Base-by-base conservation (phyloP, 2,329 filamentous ascomycete species). In the Phaeoacremonium minimum region DNA sequence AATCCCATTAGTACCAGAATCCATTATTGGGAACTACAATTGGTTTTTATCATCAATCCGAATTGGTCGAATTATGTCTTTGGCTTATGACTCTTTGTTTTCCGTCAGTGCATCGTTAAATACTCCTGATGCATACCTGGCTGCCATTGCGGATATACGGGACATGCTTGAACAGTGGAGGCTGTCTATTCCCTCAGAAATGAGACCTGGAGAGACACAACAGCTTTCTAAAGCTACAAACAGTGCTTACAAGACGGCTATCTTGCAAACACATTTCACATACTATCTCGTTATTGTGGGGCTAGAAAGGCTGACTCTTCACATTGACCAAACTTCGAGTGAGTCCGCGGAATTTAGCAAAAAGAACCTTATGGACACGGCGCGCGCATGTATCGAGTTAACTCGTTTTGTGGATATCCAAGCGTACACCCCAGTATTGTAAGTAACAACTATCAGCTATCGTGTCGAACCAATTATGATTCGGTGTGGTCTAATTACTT, bases 141-240 rank as follows among this genome's bases (percentile, higher is more conserved):
- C 48, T 3, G 45, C 45, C 0, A 52, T 58, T 12, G 45, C 51
- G 9, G 49, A 54, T 33, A 40, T 58, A 7, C 28, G 30, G 6
- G 33, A 14, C 3, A 55, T 58, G 35, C 36, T 53, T n/a, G 52
- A 59, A 22, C 19, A 40, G 3, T 60, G 56, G 56, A 45, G 55
- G 0, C 32, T 43, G 15, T 52, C 51, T 2, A 46, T 57, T 4
- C 54, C 54, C 0, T 41, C 33, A 1, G 34, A 46, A 7, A 43
- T 47, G 19, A 35, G 46, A 14, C 46, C 45, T 0, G 40, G 46
- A 2, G 44, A 46, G 7, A 40, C 35, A 7, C 42, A 42, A 16
- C 37, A 36, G 32, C 18, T 36, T 2, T 14, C 28, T 4, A 30
- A 35, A 26, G 9, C 22, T n/a, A n/a, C 9, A 26, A n/a, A 26